A percentile compares a stretch with the other conserved stretches of the same genome.
phyloP scores from a whole-genome alignment of 2,329 filamentous ascomycete genomes.

The Colletotrichum falcatum region DNA sequence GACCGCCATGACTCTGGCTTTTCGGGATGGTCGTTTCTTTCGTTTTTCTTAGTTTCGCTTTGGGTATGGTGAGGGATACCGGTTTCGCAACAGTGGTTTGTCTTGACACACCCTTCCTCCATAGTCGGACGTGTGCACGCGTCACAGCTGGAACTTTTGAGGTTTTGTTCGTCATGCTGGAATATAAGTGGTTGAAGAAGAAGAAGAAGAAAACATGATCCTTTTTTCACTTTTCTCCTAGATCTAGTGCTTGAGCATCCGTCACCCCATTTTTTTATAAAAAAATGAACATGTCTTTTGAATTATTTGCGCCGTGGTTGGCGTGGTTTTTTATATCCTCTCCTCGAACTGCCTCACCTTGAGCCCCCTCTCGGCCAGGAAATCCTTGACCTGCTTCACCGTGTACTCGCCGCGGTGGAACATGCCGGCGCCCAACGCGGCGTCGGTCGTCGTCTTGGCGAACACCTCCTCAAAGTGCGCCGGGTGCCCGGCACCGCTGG shows the following conservation, averaged over 20 bases:
- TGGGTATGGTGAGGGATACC: background rate
- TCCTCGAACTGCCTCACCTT: slow-evolving; percentile 84
- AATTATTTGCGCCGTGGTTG: background rate
- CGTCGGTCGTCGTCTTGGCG: slow-evolving; percentile 85
- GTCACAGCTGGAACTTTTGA: slow-evolving; percentile 8
- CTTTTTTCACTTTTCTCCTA: background rate
- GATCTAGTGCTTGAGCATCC: slow-evolving; percentile 1
- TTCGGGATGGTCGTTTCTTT: background rate
- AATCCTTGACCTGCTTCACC: slow-evolving; percentile 92
- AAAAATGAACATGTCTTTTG: background rate
- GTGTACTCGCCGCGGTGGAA: slow-evolving; percentile 97
- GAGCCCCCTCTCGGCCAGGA: slow-evolving; percentile 77
- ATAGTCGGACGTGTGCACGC: slow-evolving; percentile 31
- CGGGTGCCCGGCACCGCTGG: slow-evolving; percentile 89
- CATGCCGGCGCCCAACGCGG: slow-evolving; percentile 95
- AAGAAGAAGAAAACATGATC: background rate
- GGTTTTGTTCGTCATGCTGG: slow-evolving; percentile 22
- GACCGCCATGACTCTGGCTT: background rate
- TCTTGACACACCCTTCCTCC: slow-evolving; percentile 2
- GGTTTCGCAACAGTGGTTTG: background rate
- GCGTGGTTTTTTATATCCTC: slow-evolving; percentile 50
- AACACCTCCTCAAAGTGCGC: slow-evolving; percentile 94
- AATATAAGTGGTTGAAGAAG: background rate
- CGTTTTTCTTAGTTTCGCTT: background rate
- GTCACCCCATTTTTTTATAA: background rate